Base-by-base conservation (phyloP, 495 filamentous ascomycete species). In the Penicillium lividum region DNA sequence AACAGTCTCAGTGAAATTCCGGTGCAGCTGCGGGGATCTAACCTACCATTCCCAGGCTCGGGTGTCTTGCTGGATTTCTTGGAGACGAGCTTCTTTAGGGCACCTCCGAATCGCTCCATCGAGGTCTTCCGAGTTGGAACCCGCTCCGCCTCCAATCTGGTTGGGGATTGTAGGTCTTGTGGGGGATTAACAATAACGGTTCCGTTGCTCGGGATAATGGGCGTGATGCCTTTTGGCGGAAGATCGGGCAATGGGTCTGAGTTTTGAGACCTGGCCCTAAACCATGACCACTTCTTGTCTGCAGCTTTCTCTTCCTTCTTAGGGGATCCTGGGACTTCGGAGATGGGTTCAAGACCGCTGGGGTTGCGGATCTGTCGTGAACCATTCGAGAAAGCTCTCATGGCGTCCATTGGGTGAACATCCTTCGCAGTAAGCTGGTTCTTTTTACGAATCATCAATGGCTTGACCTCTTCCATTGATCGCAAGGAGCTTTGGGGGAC, bases 251-350 rank as follows among this genome's bases (percentile, higher is more conserved):
- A 51, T 5, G 68, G 70, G 1, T 70, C 70, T 6, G 67, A 68
- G 1, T 71, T 67, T 34, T 83, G 82, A 5, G 80, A 80, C 29
- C 76, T 71, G 3, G 84, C 81, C 50, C 79, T 86, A 66, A 90
- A 88, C 87, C 87, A 91, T 3, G 81, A 82, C 61, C 83, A 79
- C 40, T 83, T 88, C 69, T 86, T 88, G 44, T 57, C 69, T 2
- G 72, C 62, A 22, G 56, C 36, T 31, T 59, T 57, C 10, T 59
- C 66, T 9, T 62, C 68, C 18, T 58, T 58, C 44, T 63, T 70
- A 1, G 71, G 73, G 15, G 70, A 69, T 9, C 58, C 49, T 2
- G 68, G 68, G 13, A 60, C 38, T 58, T 78, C 71, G 7, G 66
- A 61, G 51, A 75, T 76, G 5, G 68, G 67, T 36, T 67, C 69